Evolutionary conservation across 108 stramenopile species (phyloP).

Genomic region (Epipyxis sp.): DNA sequence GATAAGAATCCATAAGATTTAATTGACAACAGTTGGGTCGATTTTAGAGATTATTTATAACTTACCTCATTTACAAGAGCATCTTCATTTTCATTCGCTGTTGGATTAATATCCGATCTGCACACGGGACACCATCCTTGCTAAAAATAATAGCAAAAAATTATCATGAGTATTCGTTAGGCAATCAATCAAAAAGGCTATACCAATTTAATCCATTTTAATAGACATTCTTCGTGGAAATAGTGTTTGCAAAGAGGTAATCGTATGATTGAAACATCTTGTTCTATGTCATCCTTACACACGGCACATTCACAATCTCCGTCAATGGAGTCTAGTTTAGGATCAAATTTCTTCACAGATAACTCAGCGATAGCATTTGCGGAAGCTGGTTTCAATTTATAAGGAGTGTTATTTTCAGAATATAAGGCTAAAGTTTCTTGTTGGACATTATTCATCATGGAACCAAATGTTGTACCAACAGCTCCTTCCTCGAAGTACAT

Average conservation of each 20-base stretch:
- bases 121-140: conserved; percentile 33
- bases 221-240: conserved; percentile 23
- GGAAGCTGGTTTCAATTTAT: conserved; percentile 24
- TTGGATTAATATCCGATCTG: neutral
- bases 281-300: conserved; percentile 8
- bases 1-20: too few relatives aligned
- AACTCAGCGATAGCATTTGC: conserved; percentile 3
- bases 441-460: conserved; percentile 24
- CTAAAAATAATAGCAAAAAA: conserved; percentile 2
- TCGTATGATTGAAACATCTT: neutral
- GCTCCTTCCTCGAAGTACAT: conserved; percentile 28
- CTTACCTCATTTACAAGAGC: neutral
- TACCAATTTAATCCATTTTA: conserved; percentile 7
- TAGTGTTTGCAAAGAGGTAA: conserved; percentile 8
- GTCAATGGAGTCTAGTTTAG: neutral
- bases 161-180: neutral
- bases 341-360: neutral
- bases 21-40: too few relatives aligned
- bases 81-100: neutral
- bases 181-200: neutral
- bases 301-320: conserved; percentile 29
- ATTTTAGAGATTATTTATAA: too few relatives aligned
- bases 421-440: conserved; percentile 21
- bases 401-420: conserved; percentile 29
- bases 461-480: neutral